Evolutionary conservation across 108 stramenopile genomes (phyloP), one percentile per base, ranked within the genome.

Genomic region (Schizochytrium sp.): DNA sequence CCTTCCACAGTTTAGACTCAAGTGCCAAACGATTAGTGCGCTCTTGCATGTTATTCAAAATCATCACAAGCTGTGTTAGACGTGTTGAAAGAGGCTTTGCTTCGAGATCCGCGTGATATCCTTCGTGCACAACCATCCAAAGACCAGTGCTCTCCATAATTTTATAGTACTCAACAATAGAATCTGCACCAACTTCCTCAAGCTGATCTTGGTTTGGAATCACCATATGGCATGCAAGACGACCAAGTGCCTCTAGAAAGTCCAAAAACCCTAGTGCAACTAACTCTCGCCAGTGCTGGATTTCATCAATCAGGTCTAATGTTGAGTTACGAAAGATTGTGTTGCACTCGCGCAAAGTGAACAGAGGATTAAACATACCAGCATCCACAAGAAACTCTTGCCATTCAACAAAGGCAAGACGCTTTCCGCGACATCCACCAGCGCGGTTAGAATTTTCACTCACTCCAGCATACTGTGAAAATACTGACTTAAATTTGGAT

Each of bases 81-180:
- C 76, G 76, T n/a, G 5, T 17, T 8, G 47, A n/a, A 8, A 83
- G 76, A 8, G 76, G 76, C 47, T 55, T 49, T 50, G 47, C 53
- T 38, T 7, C 5, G 0, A 49, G 47, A 2, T 83, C 53, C 50
- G 76, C 64, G 28, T 28, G 12, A 10, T 69, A 38, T 1, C 64
- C 53, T 2, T 83, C 76, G 3, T 83, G 47, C 50, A 83, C 53
- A 0, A 83, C 53, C 5, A 40, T 49, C 76, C 76, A 83, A 47
- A 83, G 53, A 10, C 76, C 76, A 10, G 76, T 83, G 76, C 76
- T 83, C 76, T 83, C 76, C 76, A 83, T 83, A 40, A 83, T 83
- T 53, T 83, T 83, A 28, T 83, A 83, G 3, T 83, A 83, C 15
- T 83, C 76, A 5, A 83, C 76, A 42, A 83, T 83, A 10, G 12